Evolutionary conservation across 208 protist genomes (phyloP).

Genomic region (Leishmania tropica): DNA sequence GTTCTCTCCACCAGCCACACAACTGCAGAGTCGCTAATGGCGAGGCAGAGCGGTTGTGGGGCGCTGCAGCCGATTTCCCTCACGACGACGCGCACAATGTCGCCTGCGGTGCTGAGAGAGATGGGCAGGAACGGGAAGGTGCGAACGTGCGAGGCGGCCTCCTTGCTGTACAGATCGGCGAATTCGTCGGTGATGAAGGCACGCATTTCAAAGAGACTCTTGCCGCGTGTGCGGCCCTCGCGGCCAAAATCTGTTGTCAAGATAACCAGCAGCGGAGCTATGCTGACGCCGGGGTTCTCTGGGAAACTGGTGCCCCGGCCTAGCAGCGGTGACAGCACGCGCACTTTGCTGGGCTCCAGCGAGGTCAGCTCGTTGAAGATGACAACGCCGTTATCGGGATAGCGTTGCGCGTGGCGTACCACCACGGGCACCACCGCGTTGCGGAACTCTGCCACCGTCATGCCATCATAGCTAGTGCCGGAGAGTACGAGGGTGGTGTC

Average conservation of each 20-base stretch:
- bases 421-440: constrained; percentile 49
- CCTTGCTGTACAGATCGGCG: constrained; percentile 45
- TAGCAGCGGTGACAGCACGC: constrained; percentile 57
- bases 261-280: constrained; percentile 53
- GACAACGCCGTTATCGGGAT: constrained; percentile 62
- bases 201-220: constrained; percentile 63
- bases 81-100: constrained; percentile 51
- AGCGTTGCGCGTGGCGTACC: constrained; percentile 36
- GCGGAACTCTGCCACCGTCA: constrained; percentile 55
- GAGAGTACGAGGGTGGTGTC: constrained; percentile 70
- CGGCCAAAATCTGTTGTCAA: constrained; percentile 82
- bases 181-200: constrained; percentile 64
- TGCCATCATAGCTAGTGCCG: constrained; percentile 63
- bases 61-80: constrained; percentile 37
- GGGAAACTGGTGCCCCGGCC: constrained; percentile 52
- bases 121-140: constrained; percentile 72
- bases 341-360: constrained; percentile 51
- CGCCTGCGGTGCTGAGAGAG: constrained; percentile 45
- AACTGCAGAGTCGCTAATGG: constrained; percentile 34
- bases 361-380: constrained; percentile 73
- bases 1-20: constrained; percentile 38
- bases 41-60: constrained; percentile 6
- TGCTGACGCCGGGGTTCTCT: constrained; percentile 33
- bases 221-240: constrained; percentile 68
- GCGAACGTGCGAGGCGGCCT: constrained; percentile 54